These are phyloP conservation scores for Phytophthora kernoviae DNA, from an alignment of 352 stramenopile genomes.

Conservation along the genomic window DNA sequence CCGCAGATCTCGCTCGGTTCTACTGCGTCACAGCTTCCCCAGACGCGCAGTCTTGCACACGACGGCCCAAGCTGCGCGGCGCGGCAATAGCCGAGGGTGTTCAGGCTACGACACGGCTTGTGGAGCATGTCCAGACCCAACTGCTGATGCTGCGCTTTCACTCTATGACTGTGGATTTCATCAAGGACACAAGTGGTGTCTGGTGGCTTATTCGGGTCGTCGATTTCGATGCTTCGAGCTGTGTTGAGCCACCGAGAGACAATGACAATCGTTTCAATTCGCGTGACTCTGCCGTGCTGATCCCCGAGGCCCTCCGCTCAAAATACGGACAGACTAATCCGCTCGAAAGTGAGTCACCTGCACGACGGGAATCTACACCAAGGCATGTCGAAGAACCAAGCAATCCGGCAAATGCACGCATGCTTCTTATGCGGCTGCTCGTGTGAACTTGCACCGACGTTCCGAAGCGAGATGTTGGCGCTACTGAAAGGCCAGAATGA, in stretches of 20 bases:
- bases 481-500: constrained; percentile 35
- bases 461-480: constrained; percentile 44
- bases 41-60: constrained; percentile 30
- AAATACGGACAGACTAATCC: constrained; percentile 37
- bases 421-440: constrained; percentile 68
- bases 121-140: constrained; percentile 68
- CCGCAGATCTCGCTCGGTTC: constrained; percentile 28
- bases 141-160: constrained; percentile 62
- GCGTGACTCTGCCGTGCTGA: constrained; percentile 49
- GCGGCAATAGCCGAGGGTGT: constrained; percentile 56
- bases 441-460: constrained; percentile 50
- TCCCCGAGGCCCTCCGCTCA: constrained; percentile 48
- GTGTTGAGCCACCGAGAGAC: constrained; percentile 15
- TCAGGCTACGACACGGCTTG: constrained; percentile 51
- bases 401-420: constrained; percentile 17
- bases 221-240: constrained; percentile 47
- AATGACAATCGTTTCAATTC: constrained; percentile 8
- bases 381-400: constrained; percentile 16
- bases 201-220: constrained; percentile 81
- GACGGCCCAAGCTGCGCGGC: constrained; percentile 63
- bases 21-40: constrained; percentile 51
- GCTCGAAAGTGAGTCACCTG: constrained; percentile 5
- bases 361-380: constrained; percentile 2
- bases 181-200: constrained; percentile 55
- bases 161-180: constrained; percentile 69